Base-by-base conservation (phyloP, 1,284 basidiomycete genomes). In the Waitea zeae region DNA sequence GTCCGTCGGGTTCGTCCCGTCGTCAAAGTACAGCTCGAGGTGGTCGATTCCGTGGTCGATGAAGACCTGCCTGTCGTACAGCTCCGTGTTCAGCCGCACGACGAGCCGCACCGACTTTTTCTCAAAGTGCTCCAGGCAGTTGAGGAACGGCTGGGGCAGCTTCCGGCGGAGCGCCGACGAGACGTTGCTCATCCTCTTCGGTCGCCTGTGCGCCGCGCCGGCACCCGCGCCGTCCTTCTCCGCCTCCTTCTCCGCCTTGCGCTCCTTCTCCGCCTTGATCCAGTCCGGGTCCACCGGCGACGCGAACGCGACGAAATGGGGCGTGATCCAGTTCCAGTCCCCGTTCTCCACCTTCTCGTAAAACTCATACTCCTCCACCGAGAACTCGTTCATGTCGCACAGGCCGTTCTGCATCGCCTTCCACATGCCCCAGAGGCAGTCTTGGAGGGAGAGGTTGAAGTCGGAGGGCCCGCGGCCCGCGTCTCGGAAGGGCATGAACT, bases 261-360 rank as follows among this genome's bases (percentile, higher is more conserved):
- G 51, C 20, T 77, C 75, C 51, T 69, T 76, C 54, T 75, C 70
- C 39, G 58, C 62, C 54, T 80, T 81, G 45, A 80, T 59, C 76
- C 77, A 86, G 36, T 60, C 58, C 0, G 71, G 63, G 50, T 89
- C 90, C 39, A 87, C 71, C 0, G 93, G 95, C 0, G 86, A 92
- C 1, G 95, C 95, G 48, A 99, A 97, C 6, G 95, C 92, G 44
- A 98, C 84, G 52, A 92, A 93, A 41, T 77, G 70, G 29, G 88
- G 83, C 2, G 82, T 84, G 53, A 96, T 67, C 84, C 86, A 88
- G 51, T 99, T 99, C 78, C 93, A 92, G 53, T 99, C 95, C 4
- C 95, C 95, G 49, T 95, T 90, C 59, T 88, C 80, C 20, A 92
- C 87, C 50, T 87, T 89, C 54, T 95, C 93, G 50, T 90, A 96